A percentile compares a stretch with the other conserved stretches of the same genome.
Conservation (phyloP, 2,329 filamentous ascomycete genomes). For the Nemania bipapillata region DNA sequence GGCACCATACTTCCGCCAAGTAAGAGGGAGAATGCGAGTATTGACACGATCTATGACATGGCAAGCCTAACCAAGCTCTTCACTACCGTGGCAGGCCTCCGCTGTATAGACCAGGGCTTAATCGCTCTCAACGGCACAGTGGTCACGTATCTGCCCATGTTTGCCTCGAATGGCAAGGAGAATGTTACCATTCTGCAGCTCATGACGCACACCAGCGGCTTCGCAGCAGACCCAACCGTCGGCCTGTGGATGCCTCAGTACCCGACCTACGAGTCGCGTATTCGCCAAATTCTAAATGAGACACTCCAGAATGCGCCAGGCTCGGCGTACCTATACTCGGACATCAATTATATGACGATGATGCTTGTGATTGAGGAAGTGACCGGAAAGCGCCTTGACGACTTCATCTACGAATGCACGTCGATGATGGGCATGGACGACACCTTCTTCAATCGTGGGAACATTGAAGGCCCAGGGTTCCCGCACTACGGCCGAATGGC, state of each 20-base stretch:
- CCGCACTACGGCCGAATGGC: slow-evolving; percentile 22
- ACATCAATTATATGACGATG: slow-evolving; percentile 29
- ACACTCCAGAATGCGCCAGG: slow-evolving; percentile 19
- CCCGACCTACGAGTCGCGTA: slow-evolving; percentile 29
- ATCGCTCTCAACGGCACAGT: slow-evolving; percentile 25
- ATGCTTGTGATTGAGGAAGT: slow-evolving; percentile 33
- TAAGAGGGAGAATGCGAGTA: slow-evolving; percentile 19
- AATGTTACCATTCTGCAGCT: slow-evolving; percentile 30
- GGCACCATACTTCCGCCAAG: slow-evolving; percentile 19
- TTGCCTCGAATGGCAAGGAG: slow-evolving; percentile 26
- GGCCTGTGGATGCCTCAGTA: slow-evolving; percentile 31
- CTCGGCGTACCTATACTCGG: slow-evolving; percentile 28
- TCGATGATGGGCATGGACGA: slow-evolving; percentile 32
- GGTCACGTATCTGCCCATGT: slow-evolving; percentile 23
- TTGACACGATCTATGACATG: slow-evolving; percentile 33
- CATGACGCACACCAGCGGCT: slow-evolving; percentile 31
- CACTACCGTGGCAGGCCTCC: slow-evolving; percentile 28
- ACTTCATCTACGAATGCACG: slow-evolving; percentile 28
- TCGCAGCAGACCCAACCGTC: slow-evolving; percentile 24
- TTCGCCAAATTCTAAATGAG: slow-evolving; percentile 26
- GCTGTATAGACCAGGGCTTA: slow-evolving; percentile 27
- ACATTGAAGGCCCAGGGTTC: slow-evolving; percentile 21
- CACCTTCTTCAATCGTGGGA: slow-evolving; percentile 32
- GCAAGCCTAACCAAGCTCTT: slow-evolving; percentile 30
- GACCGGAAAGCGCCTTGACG: slow-evolving; percentile 20